Base-by-base conservation (phyloP, 164 flowering plant genomes). In the Kingdonia uniflora region DNA sequence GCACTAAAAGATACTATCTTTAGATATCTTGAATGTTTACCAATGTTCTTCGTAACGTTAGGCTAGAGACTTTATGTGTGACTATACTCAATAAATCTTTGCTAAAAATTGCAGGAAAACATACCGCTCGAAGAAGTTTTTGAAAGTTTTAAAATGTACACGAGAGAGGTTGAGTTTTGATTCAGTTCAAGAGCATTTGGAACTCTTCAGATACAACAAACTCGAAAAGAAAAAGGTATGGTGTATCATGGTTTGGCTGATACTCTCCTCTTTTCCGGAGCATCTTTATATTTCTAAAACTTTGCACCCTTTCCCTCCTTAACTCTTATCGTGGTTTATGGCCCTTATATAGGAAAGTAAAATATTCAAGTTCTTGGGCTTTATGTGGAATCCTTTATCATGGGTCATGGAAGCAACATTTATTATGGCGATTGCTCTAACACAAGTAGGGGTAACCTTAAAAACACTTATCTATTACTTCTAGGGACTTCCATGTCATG, bases 351-450 rank as follows among this genome's bases (percentile, higher is more conserved):
- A 81, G 87, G 92, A 82, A 66, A 80, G 71, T 47, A 84, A 84
- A 62, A 14, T 84, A 25, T 52, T 84, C 25, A 84, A 84, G 64
- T 84, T 81, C 54, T 67, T 84, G 68, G 85, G 87, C 0, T 84
- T 81, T 57, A 81, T 81, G 92, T 82, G 92, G 87, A 84, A 84
- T 63, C 87, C 87, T 58, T 57, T 84, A 13, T 84, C 91, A 60
- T 83, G 84, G 87, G 87, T 81, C 49, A 82, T 82, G 88, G 88
- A 82, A 69, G 82, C 80, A 19, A 86, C 90, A 23, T 83, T 88
- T 24, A 33, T 84, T 25, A 80, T 84, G 88, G 79, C 86, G 47
- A 71, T 81, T 66, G 80, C 67, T 59, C 77, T 81, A 61, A 78
- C 88, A 20, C 73, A 75, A 56, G 77, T 74, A 56, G 76, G 79